Percentiles rank a stretch among this genome's conserved stretches.
Conservation (phyloP, 75 land plant genomes). For the Sequoia sempervirens region DNA sequence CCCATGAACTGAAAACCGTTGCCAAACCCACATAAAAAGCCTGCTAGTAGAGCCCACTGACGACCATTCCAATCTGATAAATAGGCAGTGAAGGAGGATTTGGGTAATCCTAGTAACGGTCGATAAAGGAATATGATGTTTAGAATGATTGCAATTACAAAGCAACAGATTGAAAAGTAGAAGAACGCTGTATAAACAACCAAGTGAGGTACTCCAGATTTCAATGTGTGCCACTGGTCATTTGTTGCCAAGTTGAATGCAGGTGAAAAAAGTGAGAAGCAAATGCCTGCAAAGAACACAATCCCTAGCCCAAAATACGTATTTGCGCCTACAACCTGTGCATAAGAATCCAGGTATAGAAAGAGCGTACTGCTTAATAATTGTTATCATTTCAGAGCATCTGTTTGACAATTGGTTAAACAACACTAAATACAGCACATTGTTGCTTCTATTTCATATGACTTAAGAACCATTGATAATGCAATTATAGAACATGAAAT, state of each 20-base stretch:
- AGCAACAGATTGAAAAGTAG: conserved; percentile 77
- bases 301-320: conserved; percentile 64
- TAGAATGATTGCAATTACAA: conserved; percentile 60
- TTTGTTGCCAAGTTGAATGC: conserved; percentile 96
- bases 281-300: conserved; percentile 82
- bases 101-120: conserved; percentile 67
- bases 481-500: background rate
- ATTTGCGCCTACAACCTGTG: conserved; percentile 65
- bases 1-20: conserved; percentile 99
- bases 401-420: background rate
- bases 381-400: background rate
- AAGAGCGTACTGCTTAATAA: background rate
- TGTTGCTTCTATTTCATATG: background rate
- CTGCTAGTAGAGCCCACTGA: conserved; percentile 86
- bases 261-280: conserved; percentile 93
- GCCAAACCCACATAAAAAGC: conserved; percentile 88
- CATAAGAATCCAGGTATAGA: background rate
- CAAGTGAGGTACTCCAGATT: conserved; percentile 78
- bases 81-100: conserved; percentile 72
- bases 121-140: conserved; percentile 74
- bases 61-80: conserved; percentile 79
- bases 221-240: conserved; percentile 90
- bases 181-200: conserved; percentile 94
- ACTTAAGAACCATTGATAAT: background rate
- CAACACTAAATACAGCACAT: no score